Base-by-base conservation (phyloP, 306 rosid species). In the Arachis hypogaea region DNA sequence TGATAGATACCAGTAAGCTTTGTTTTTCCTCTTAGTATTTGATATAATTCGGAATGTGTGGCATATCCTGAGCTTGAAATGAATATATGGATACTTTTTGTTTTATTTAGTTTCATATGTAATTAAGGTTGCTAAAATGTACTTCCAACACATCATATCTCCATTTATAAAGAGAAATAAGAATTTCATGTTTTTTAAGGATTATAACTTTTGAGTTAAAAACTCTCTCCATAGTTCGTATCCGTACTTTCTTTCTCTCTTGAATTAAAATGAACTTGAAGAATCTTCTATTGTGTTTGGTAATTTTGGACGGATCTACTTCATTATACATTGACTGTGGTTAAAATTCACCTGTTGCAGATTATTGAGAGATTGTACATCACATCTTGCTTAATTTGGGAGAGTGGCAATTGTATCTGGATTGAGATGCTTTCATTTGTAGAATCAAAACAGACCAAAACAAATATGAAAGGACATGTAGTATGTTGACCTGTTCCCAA, bases 1-100 rank as follows among this genome's bases (percentile, higher is more conserved):
- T 71, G 28, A 64, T 63, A 73, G 63, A 72, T 51, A 69, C 78
- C 28, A 55, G 87, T 87, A 81, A 85, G 84, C 77, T 40, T 72
- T 59, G 41, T 71, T 45, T 66, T 77, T 85, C 68, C 71, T 55
- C 52, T 66, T 9, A 41, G n/a, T 59, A 43, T 78, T 62, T 46
- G 63, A 59, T 14, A 30, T 69, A 16, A 61, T 66, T 58, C 45
- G 9, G 46, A 57, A 59, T 7, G 11, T 54, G 69, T 45, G 7
- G 59, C 67, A 40, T 33, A 68, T 16, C 58, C 65, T 41, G 54
- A 77, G 45, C 72, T n/a, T 46, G n/a, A 43, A 46, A 29, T 9
- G 18, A 38, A 42, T 51, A 6, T 0, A 36, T 9, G 10, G 50
- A n/a, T 76, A 22, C 10, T 78, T 64, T 59, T 5, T 43, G 67